Evolutionary conservation across 768 basidiomycete genomes (phyloP), one percentile per base, ranked within the genome.

Genomic region (Lentinula edodes): DNA sequence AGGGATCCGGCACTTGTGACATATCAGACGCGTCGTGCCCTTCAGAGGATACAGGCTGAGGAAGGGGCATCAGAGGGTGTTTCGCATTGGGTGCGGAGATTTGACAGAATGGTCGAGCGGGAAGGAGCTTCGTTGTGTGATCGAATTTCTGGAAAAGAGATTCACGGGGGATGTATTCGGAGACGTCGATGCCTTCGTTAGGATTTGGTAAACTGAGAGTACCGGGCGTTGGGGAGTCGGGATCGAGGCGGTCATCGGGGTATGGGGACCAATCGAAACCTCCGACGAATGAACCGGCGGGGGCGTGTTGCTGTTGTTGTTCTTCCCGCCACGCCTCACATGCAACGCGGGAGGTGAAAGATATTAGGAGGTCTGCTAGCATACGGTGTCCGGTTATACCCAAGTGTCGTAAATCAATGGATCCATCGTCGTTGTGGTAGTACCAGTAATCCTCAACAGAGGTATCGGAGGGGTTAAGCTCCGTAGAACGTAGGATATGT

Each of bases 361-460:
- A 56, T 6, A 41, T 41, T 3, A 56, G 55, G 12, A 56, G 55
- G 41, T 56, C 55, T 9, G 55, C 55, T 20, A 43, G 38, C 2
- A 56, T 20, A 56, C 55, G 55, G 20, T 56, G 55, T 41, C 55
- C 55, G 39, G 43, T 56, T 9, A 23, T 43, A 6, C 55, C 55
- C 28, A 56, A 23, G 28, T 56, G 55, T 12, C 55, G 55, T 10
- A 56, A 41, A 56, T 56, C 55, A 32, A 56, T 56, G 18, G 43
- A 15, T 8, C 36, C 55, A 41, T 43, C 39, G 9, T 4, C 23
- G n/a, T 38, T 43, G 16, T 56, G 55, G 23, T 56, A 28, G 41
- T 23, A 56, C 55, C 55, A 56, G 41, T 56, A 56, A 32, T 56
- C 55, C 43, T 56, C 55, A 41, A 56, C 38, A 8, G 55, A 41